Percentiles rank a stretch among this genome's conserved stretches.
Conservation (phyloP, 1,284 basidiomycete genomes). For the Cystobasidium sp. region DNA sequence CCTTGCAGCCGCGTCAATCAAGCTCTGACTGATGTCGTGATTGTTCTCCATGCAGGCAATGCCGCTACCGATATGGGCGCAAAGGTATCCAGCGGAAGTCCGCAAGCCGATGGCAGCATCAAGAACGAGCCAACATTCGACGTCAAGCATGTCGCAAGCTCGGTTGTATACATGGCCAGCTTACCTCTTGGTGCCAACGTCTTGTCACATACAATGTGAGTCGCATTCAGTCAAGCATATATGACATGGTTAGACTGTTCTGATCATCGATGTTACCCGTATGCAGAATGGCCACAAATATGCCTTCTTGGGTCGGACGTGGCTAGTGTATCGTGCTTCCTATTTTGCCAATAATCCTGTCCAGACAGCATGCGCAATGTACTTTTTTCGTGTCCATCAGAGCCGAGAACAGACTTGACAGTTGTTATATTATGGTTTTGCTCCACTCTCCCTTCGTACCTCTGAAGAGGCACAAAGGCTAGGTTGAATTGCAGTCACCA, state of each 20-base stretch:
- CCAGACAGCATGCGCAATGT: neutral
- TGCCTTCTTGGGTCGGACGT: slow-evolving; percentile 66
- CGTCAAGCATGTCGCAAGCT: slow-evolving; percentile 70
- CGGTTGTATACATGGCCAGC: slow-evolving; percentile 71
- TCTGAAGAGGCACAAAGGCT: too few species aligned
- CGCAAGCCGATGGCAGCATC: slow-evolving; percentile 71
- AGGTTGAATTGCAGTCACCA: too few species aligned
- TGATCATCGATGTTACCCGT: neutral
- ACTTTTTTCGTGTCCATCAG: too few species aligned
- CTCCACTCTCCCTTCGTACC: too few species aligned
- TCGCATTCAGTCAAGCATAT: neutral
- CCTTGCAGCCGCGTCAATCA: neutral
- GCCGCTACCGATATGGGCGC: slow-evolving; percentile 67
- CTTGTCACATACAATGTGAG: slow-evolving; percentile 63
- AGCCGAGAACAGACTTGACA: too few species aligned
- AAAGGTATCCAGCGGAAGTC: slow-evolving; percentile 60
- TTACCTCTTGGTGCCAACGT: slow-evolving; percentile 72
- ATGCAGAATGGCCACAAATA: slow-evolving; percentile 63
- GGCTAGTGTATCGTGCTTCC: slow-evolving; percentile 58
- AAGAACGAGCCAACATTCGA: slow-evolving; percentile 70
- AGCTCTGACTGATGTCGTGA: neutral
- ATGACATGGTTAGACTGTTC: neutral
- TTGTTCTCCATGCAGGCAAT: slow-evolving; percentile 62
- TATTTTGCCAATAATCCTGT: neutral
- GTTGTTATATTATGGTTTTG: too few species aligned